Base-by-base conservation (phyloP, 2,329 filamentous ascomycete genomes). In the Aspergillus uvarum region DNA sequence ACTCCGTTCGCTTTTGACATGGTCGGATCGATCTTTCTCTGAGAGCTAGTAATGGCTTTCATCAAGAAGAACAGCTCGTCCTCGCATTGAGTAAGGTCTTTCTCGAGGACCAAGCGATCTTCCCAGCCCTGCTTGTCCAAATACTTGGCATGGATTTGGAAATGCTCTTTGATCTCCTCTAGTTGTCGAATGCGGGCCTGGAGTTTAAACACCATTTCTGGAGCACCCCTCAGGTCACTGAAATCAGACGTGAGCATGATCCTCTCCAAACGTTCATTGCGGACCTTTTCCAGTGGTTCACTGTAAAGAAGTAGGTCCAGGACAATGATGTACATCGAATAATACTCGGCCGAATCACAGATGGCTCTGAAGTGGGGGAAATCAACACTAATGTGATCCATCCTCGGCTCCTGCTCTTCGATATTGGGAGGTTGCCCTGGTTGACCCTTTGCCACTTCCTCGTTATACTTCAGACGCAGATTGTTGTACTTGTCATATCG, bases 31-130 rank as follows among this genome's bases (percentile, higher is more conserved):
- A 87, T 88, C 72, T 93, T 95, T 61, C 92, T 85, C 76, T 99
- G 95, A 5, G 94, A 96, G 2, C 92, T 96, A 1, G 95, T 99
- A 73, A 99, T 99, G 44, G 95, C 96, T 71, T 99, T 98, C 95
- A 99, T 98, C 81, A 99, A 90, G 79, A 99, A 99, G 82, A 99
- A 99, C 8, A 99, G 79, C 75, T 99, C 96, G 70, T 99, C 95
- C 74, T 98, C 95, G 70, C 92, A 97, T 21, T 87, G 87, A 10
- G 91, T 86, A 54, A 99, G 81, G 72, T 99, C 95, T 54, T 90
- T 89, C 72, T 99, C 95, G 48, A 99, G 83, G n/a, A 88, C 80
- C 60, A 97, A 82, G 35, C 92, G 87, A 72, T 98, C 94, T 71
- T 95, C 87, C 93, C 94, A 98, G 14, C 93, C 93, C 70, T 90